These are phyloP conservation scores for Ustulina deusta DNA, from an alignment of 2,329 filamentous ascomycete species.

Conservation along the genomic window DNA sequence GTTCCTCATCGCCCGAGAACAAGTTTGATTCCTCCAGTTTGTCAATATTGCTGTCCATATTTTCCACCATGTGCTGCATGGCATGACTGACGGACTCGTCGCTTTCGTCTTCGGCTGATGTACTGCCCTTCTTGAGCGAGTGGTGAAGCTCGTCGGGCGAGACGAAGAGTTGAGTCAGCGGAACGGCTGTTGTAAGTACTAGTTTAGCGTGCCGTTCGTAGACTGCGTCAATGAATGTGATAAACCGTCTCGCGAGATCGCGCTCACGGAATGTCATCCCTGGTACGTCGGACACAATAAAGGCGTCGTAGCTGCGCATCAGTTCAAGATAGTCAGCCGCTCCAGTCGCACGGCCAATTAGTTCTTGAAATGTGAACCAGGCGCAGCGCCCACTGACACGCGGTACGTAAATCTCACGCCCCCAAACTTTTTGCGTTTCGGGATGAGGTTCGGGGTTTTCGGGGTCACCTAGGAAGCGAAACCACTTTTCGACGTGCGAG, in stretches of 20 bases:
- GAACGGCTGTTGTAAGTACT: slow-evolving; percentile 89
- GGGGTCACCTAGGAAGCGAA: slow-evolving; percentile 90
- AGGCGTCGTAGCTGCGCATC: slow-evolving; percentile 88
- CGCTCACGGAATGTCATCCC: slow-evolving; percentile 89
- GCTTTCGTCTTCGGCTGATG: slow-evolving; percentile 54
- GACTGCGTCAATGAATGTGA: slow-evolving; percentile 96
- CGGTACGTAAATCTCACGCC: slow-evolving; percentile 87
- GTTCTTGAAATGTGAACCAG: slow-evolving; percentile 91
- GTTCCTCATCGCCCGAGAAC: slow-evolving; percentile 94
- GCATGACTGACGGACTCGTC: slow-evolving; percentile 67
- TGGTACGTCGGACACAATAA: slow-evolving; percentile 90
- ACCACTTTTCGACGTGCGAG: slow-evolving; percentile 93
- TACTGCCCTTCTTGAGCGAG: slow-evolving; percentile 63
- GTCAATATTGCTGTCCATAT: slow-evolving; percentile 85
- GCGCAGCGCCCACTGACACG: slow-evolving; percentile 88
- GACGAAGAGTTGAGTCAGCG: slow-evolving; percentile 87
- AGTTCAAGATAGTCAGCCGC: slow-evolving; percentile 97
- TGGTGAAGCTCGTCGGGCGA: slow-evolving; percentile 76
- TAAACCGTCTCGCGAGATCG: slow-evolving; percentile 91
- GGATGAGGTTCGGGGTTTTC: slow-evolving; percentile 79
- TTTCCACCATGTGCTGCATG: slow-evolving; percentile 87
- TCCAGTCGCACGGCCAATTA: slow-evolving; percentile 88
- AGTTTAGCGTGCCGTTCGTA: slow-evolving; percentile 95
- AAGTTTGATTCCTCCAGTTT: slow-evolving; percentile 87
- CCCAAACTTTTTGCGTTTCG: slow-evolving; percentile 89